Conservation (phyloP, 2,329 filamentous ascomycete species). For the Arthrobotrys conoides region DNA sequence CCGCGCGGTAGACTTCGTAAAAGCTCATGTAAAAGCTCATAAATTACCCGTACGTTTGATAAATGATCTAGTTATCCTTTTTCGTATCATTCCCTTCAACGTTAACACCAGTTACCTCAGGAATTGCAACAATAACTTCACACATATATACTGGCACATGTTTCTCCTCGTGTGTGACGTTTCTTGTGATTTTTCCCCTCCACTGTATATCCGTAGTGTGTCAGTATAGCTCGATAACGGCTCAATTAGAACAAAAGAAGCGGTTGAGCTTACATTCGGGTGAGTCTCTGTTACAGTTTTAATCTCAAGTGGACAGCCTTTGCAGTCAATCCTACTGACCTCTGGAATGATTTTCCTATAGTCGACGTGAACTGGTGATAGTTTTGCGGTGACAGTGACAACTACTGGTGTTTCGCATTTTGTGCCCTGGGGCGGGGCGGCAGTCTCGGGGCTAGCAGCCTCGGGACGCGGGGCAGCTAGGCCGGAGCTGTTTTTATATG, state of each 20-base stretch:
- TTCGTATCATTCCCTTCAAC: too few relatives aligned
- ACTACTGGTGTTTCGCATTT: slow-evolving; percentile 11
- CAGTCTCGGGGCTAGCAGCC: too few relatives aligned
- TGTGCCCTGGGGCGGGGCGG: too few relatives aligned
- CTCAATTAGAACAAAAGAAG: neutral
- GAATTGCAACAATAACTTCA: neutral
- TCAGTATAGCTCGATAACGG: neutral
- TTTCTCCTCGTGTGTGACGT: neutral
- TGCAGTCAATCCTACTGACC: neutral
- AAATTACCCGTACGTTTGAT: neutral
- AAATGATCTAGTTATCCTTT: neutral
- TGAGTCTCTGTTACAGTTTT: slow-evolving; percentile 15
- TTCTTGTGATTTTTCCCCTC: neutral
- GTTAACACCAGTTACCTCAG: neutral
- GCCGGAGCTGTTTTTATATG: neutral
- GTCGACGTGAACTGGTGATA: neutral
- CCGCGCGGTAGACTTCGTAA: neutral
- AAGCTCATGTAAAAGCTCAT: neutral
- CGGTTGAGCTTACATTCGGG: neutral
- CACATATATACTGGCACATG: neutral
- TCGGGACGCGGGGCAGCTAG: slow-evolving; percentile 18
- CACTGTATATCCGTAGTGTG: neutral
- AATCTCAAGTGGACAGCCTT: slow-evolving; percentile 12
- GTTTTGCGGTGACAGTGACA: slow-evolving; percentile 2
- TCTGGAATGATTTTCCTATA: slow-evolving; percentile 1